Conservation (phyloP, 345 rosid species). For the Lumnitzera racemosa region DNA sequence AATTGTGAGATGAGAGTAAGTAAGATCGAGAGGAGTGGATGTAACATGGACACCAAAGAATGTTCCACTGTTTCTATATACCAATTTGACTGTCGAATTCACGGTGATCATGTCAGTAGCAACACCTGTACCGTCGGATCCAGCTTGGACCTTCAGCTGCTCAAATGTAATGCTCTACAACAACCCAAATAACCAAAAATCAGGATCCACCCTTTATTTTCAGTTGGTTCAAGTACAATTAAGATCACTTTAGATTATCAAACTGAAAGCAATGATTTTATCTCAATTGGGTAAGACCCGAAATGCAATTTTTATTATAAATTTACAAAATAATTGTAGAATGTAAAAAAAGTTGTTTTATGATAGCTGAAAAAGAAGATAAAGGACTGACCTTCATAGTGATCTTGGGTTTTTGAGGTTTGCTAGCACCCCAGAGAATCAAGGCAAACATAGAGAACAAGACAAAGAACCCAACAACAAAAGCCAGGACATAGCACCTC, state of each 20-base stretch:
- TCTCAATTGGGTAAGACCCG: neutral
- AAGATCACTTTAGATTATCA: neutral
- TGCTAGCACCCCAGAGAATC: constrained; percentile 86
- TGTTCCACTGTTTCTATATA: constrained; percentile 80
- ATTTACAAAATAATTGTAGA: no score
- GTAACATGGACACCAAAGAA: constrained; percentile 92
- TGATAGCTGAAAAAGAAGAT: neutral
- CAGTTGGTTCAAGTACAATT: no score
- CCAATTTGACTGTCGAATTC: constrained; percentile 68
- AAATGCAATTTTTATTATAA: neutral
- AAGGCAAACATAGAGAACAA: constrained; percentile 76
- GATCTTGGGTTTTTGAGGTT: constrained; percentile 82
- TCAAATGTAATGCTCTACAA: constrained; percentile 72
- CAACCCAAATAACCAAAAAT: neutral
- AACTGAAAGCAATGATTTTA: no score
- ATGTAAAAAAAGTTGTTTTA: no score
- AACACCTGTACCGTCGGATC: constrained; percentile 80
- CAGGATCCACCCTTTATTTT: no score
- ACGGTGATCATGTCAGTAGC: constrained; percentile 84
- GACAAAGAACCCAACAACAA: constrained; percentile 72
- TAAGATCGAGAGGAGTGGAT: constrained; percentile 66
- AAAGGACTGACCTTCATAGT: constrained; percentile 52
- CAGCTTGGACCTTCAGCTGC: constrained; percentile 79
- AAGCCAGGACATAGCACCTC: constrained; percentile 70
- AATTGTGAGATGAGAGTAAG: constrained; percentile 48